Evolutionary conservation across 2,329 filamentous ascomycete genomes (phyloP), one percentile per base, ranked within the genome.

Genomic region (Sclerotinia nivalis): DNA sequence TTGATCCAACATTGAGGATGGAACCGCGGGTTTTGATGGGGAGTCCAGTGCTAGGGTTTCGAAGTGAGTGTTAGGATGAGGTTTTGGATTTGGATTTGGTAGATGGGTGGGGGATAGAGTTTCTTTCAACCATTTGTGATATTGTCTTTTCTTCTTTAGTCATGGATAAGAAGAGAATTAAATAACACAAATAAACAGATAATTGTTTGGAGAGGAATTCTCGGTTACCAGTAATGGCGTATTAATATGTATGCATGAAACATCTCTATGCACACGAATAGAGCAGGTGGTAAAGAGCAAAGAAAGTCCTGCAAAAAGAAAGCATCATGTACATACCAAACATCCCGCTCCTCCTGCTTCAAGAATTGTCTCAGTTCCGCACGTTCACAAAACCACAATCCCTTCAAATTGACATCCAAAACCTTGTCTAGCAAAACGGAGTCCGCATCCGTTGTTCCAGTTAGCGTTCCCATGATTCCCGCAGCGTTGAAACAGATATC

Each of bases 401-500:
- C 80, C 31, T 74, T 77, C 28, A 80, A 61, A 68, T 82, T 82
- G 13, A 82, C 74, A 2, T 71, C 75, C 34, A 81, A 66, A 2
- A 82, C 75, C 28, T 77, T 75, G 59, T 78, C 72, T 65, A 76
- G 55, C 2, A 73, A 71, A 22, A 60, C 52, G 0, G 74, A 67
- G 0, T 72, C 64, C 50, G 73, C 67, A 34, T 76, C 77, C 28
- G 74, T 75, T 13, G 66, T 71, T 4, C 76, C 74, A 1, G 75
- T 75, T 13, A 8, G 31, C 2, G 22, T 13, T 5, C 70, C 71
- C 0, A 15, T 12, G 25, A 76, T 71, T 0, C 75, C 75, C 0
- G 87, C 87, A 4, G 86, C 80, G 66, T 88, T 87, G 10, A 84
- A 85, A 31, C 85, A 84, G 6, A 85, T 83, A 73, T 87, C 84